Base-by-base conservation (phyloP, 192 early-diverging fungal species). In the Funneliformis mosseae region DNA sequence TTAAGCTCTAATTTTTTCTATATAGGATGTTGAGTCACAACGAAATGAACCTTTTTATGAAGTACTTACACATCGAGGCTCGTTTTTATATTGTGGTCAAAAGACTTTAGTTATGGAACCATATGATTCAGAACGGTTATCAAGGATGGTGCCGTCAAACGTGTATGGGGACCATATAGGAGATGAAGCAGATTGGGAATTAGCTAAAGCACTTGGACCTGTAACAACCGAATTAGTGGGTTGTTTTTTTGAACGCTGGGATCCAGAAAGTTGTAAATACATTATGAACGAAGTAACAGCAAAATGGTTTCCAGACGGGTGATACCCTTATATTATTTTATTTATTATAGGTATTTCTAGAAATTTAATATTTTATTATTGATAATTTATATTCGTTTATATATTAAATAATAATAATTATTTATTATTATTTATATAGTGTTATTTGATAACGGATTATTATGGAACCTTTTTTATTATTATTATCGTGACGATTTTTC, bases 151-250 rank as follows among this genome's bases (percentile, higher is more conserved):
- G 8, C 76, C 76, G n/a, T 25, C 27, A 23, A 77, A 28, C 43
- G 39, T 77, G 18, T 77, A 77, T 41, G 76, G 76, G n/a, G 76
- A 77, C 43, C 38, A 64, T 66, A 16, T 66, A 33, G 76, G 76
- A 14, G 61, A 77, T 64, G 76, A 77, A 25, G 33, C 41, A 11
- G 76, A 77, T 16, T 77, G 76, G 76, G 61, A 77, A 64, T 16
- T 77, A 50, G 76, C 76, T n/a, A 77, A 62, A 27, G 59, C 76
- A 43, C 76, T 77, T 61, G 76, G 76, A 27, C 76, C 76, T 12
- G 48, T 77, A 45, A 77, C 76, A 41, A 77, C 76, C n/a, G 76
- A 77, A 64, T 66, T 64, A 43, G 62, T 77, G 23, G 76, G 76
- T 43, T 64, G 76, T 43, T 77, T 45, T 77, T 77, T 77, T 77